Percentiles rank a stretch among this genome's conserved stretches.
Conservation (phyloP, 2,329 filamentous ascomycete genomes). For the Aaosphaeria pasadenensis region DNA sequence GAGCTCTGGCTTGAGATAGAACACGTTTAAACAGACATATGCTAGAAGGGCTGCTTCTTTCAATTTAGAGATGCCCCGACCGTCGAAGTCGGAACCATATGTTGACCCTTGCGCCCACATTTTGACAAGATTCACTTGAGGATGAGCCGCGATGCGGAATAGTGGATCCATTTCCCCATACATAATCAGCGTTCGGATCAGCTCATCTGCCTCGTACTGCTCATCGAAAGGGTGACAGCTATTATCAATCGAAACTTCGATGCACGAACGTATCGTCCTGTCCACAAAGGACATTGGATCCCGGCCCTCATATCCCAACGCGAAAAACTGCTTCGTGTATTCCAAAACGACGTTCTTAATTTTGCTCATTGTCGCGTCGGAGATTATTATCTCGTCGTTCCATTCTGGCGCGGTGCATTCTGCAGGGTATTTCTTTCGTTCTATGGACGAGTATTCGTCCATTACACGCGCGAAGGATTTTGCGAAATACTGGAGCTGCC, state of each 20-base stretch:
- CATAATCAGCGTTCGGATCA: neutral
- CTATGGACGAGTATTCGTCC: neutral
- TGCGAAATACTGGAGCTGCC: neutral
- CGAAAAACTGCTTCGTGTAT: neutral
- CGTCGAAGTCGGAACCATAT: neutral
- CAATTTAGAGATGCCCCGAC: neutral
- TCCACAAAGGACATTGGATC: no score
- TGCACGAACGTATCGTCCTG: neutral
- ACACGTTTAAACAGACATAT: neutral
- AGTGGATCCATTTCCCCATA: neutral
- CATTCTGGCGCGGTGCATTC: neutral
- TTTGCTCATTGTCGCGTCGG: neutral
- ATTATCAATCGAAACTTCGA: neutral
- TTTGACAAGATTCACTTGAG: neutral
- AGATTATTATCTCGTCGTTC: neutral
- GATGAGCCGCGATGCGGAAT: neutral
- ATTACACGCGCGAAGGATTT: neutral
- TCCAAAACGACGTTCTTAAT: neutral
- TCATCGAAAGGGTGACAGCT: neutral
- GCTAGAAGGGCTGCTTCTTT: neutral
- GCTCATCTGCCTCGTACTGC: neutral
- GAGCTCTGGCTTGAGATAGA: neutral
- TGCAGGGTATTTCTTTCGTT: neutral
- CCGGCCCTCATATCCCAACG: neutral
- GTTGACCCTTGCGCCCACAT: neutral